phyloP scores from a whole-genome alignment of 345 rosid genomes.

The Lepidium didymum region DNA sequence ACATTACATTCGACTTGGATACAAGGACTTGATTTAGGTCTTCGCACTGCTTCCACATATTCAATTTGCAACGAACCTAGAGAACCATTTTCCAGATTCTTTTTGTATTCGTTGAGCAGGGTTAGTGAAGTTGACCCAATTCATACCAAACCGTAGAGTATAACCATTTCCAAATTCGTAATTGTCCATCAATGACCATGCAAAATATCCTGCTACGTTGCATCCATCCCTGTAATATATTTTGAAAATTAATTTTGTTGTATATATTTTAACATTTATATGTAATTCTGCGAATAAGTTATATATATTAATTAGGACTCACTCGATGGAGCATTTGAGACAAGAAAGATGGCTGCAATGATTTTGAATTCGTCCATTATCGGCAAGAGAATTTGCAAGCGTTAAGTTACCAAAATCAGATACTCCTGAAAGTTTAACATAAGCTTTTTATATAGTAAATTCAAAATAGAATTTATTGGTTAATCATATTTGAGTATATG shows the following conservation, averaged over 20 bases:
- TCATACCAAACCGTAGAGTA: not conserved
- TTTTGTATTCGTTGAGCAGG: not conserved
- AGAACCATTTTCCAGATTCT: not conserved
- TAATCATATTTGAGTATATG: not conserved
- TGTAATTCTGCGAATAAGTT: too few species aligned
- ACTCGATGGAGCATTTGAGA: conserved; percentile 3
- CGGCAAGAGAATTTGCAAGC: not conserved
- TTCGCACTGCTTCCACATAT: too few species aligned
- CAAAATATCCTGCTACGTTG: not conserved
- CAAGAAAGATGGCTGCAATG: not conserved
- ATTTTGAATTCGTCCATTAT: not conserved
- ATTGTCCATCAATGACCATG: not conserved
- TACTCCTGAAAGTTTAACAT: not conserved
- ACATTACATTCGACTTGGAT: too few species aligned
- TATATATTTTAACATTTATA: not conserved
- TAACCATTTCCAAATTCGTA: not conserved
- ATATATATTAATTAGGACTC: too few species aligned
- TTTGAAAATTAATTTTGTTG: not conserved
- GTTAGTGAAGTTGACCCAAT: conserved; percentile 3
- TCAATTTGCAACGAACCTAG: not conserved
- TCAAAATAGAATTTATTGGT: not conserved
- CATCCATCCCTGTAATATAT: not conserved
- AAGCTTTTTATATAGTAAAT: not conserved
- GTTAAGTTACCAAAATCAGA: not conserved
- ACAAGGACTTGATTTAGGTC: too few species aligned